Evolutionary conservation across 73 alveolate genomes (phyloP).

Genomic region (Paramecium tetraurelia): DNA sequence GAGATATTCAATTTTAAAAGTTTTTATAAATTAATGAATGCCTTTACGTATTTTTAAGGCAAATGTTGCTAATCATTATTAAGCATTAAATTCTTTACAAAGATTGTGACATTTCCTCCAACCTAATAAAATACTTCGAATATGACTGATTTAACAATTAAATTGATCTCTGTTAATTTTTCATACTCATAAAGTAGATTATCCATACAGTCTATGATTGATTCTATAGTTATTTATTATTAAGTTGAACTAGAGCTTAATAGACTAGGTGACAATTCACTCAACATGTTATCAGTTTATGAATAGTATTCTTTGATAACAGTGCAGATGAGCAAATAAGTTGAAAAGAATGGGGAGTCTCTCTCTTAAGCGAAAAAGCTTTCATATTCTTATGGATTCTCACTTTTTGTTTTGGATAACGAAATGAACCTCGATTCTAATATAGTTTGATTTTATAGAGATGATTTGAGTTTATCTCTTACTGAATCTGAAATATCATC

Average conservation of each 20-base stretch:
- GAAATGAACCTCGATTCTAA: neutral
- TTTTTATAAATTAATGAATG: neutral
- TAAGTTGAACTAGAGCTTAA: neutral
- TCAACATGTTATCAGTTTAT: conserved; percentile 1
- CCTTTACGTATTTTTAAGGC: neutral
- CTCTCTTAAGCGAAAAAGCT: neutral
- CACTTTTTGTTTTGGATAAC: neutral
- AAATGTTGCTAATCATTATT: neutral
- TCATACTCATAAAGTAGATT: neutral
- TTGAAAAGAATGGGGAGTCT: neutral
- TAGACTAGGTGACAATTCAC: neutral
- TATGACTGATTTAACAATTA: neutral
- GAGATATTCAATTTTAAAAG: neutral
- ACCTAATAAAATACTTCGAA: neutral
- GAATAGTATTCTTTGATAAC: neutral
- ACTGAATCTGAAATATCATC: neutral
- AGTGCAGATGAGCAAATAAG: neutral
- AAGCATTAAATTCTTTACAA: neutral
- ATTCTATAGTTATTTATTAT: neutral
- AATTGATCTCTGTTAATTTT: neutral
- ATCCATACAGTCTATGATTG: neutral
- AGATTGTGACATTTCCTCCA: neutral
- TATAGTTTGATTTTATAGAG: neutral
- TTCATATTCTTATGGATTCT: neutral
- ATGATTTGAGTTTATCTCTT: neutral